Percentiles rank a stretch among this genome's conserved stretches.
phyloP scores from a whole-genome alignment of 2,329 filamentous ascomycete species.

The Blastomyces silverae region DNA sequence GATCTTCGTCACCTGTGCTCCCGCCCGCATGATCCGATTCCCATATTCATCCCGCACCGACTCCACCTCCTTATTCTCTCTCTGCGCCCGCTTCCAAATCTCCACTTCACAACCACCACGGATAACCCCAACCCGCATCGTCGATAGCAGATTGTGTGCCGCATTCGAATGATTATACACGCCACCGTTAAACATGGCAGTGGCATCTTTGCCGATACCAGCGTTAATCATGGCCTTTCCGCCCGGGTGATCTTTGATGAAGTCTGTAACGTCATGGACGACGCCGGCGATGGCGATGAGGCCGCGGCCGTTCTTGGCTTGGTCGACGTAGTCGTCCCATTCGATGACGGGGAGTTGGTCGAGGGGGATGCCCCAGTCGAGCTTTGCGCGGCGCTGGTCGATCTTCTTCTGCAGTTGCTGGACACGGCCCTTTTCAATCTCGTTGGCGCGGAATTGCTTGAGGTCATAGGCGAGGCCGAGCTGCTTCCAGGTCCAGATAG shows the following conservation, averaged over 20 bases:
- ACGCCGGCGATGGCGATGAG: conserved; percentile 75
- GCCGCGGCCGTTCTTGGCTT: conserved; percentile 67
- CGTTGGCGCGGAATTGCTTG: conserved; percentile 85
- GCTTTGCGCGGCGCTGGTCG: conserved; percentile 71
- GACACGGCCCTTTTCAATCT: conserved; percentile 85
- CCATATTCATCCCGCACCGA: conserved; percentile 75
- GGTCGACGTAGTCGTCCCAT: conserved; percentile 78
- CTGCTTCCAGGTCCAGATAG: conserved; percentile 77
- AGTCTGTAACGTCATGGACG: conserved; percentile 75
- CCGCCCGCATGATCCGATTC: conserved; percentile 76
- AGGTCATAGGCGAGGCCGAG: conserved; percentile 77
- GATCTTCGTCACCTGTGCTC: conserved; percentile 77
- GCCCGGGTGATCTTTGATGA: conserved; percentile 86
- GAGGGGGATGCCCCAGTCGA: conserved; percentile 81
- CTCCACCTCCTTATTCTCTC: conserved; percentile 74
- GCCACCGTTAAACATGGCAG: conserved; percentile 85
- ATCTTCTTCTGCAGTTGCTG: conserved; percentile 91
- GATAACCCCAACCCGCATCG: conserved; percentile 81
- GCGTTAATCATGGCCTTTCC: conserved; percentile 79
- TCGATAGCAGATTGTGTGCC: conserved; percentile 79
- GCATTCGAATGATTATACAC: conserved; percentile 87
- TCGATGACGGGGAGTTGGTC: conserved; percentile 78
- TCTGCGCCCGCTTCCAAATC: conserved; percentile 83
- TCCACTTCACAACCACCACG: conserved; percentile 83
- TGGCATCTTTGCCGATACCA: conserved; percentile 79